Conservation (phyloP, 805 yeast species). For the Candida jianshihensis region DNA sequence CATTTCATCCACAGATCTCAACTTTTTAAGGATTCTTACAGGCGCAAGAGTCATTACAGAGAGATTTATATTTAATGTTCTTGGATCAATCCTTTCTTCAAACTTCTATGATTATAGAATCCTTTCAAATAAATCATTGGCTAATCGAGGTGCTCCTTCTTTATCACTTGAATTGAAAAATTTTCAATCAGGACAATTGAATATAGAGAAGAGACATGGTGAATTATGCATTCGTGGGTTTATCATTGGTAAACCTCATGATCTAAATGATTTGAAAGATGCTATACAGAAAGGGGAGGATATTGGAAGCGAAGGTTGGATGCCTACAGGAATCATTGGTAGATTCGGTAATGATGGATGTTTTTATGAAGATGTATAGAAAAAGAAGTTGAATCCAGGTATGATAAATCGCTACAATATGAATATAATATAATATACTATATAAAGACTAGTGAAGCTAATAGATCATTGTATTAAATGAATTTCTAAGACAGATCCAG, state of each 20-base stretch:
- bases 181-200: conserved; percentile 24
- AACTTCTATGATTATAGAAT: conserved; percentile 59
- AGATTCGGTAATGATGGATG: conserved; percentile 70
- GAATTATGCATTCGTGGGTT: conserved; percentile 56
- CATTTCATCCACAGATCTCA: conserved; percentile 25
- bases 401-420: no score
- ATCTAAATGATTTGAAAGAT: conserved; percentile 20
- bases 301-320: conserved; percentile 43
- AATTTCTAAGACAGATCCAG: no score
- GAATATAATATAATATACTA: no score
- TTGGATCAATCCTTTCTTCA: conserved; percentile 55
- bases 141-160: conserved; percentile 49
- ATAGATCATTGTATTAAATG: no score
- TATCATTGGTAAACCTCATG: conserved; percentile 48
- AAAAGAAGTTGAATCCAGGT: no score
- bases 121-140: conserved; percentile 27
- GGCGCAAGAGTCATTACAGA: conserved; percentile 50
- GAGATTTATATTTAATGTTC: conserved; percentile 32
- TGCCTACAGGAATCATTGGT: conserved; percentile 46
- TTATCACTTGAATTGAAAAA: conserved; percentile 58
- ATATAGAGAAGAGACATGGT: conserved; percentile 38
- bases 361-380: conserved; percentile 43
- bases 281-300: conserved; percentile 26
- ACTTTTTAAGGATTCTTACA: conserved; percentile 35
- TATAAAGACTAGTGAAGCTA: no score